Evolutionary conservation across 148 eudicot species (phyloP).

Genomic region (Polygonum aviculare): DNA sequence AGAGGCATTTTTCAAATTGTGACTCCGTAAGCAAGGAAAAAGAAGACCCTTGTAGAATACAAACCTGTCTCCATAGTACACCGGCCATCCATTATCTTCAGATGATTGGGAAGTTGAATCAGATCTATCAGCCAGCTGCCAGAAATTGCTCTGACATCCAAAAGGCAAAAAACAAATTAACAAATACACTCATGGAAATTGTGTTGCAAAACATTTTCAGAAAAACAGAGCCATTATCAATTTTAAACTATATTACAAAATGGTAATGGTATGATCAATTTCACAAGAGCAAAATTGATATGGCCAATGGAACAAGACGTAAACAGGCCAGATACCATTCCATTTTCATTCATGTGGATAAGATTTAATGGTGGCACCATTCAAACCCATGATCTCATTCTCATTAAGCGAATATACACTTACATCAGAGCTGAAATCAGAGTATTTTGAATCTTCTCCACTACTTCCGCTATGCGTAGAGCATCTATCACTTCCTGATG

Average conservation of each 20-base stretch:
- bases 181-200: not conserved
- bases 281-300: not conserved
- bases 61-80: slow-evolving; percentile 50
- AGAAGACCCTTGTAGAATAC: not conserved
- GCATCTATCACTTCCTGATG: slow-evolving; percentile 25
- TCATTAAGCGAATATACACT: slow-evolving; percentile 17
- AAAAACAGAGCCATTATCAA: not conserved
- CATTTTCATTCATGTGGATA: not conserved
- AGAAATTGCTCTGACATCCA: slow-evolving; percentile 20
- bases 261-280: not conserved
- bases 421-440: slow-evolving; percentile 45
- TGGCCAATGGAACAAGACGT: not conserved
- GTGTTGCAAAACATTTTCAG: not conserved
- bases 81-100: slow-evolving; percentile 40
- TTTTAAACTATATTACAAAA: not conserved
- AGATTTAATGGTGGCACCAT: not conserved
- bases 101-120: slow-evolving; percentile 68
- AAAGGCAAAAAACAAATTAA: slow-evolving; percentile 2
- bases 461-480: slow-evolving; percentile 24
- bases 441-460: slow-evolving; percentile 30
- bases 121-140: slow-evolving; percentile 52
- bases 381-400: not conserved
- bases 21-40: not conserved
- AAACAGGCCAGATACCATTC: not conserved
- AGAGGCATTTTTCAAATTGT: not conserved